Percentiles rank a stretch among this genome's conserved stretches.
Evolutionary conservation across 768 basidiomycete species (phyloP).

Genomic region (Termitomyces sp.): DNA sequence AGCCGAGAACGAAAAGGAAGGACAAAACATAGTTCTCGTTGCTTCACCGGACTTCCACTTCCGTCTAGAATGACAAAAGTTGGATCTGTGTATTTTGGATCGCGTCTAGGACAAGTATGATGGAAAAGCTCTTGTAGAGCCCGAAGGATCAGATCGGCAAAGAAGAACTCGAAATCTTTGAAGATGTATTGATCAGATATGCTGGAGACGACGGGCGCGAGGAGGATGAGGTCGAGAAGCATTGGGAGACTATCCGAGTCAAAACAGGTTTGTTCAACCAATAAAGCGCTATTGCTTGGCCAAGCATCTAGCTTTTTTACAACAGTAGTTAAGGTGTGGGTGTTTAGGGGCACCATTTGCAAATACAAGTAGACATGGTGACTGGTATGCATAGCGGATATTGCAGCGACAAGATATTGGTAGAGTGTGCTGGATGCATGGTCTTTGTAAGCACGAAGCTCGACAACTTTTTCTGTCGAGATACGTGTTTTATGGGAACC

Average conservation of each 20-base stretch:
- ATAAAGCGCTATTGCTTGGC: background rate
- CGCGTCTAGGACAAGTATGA: background rate
- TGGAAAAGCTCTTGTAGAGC: conserved; percentile 6
- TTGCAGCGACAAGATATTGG: conserved; percentile 2
- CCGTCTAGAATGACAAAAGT: conserved; percentile 6
- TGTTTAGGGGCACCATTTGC: background rate
- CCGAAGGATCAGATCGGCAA: conserved; percentile 4
- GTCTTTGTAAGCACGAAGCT: conserved; percentile 5
- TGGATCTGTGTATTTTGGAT: conserved; percentile 3
- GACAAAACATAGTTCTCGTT: conserved; percentile 5
- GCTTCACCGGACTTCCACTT: background rate
- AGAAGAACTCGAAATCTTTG: conserved; percentile 6
- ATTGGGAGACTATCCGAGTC: background rate
- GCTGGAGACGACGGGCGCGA: conserved; percentile 1
- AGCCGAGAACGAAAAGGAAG: conserved; percentile 3
- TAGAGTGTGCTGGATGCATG: background rate
- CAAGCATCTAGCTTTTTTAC: conserved; percentile 4
- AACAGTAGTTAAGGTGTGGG: background rate
- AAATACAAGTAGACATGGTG: conserved; percentile 2
- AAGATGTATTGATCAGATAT: background rate
- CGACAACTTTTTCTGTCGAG: background rate
- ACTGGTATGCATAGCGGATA: background rate
- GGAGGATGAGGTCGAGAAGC: conserved; percentile 7
- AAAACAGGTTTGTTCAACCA: conserved; percentile 7
- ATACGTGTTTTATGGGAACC: conserved; percentile 1